Evolutionary conservation across 164 flowering plant species (phyloP).

Genomic region (Vitis rotundifolia): DNA sequence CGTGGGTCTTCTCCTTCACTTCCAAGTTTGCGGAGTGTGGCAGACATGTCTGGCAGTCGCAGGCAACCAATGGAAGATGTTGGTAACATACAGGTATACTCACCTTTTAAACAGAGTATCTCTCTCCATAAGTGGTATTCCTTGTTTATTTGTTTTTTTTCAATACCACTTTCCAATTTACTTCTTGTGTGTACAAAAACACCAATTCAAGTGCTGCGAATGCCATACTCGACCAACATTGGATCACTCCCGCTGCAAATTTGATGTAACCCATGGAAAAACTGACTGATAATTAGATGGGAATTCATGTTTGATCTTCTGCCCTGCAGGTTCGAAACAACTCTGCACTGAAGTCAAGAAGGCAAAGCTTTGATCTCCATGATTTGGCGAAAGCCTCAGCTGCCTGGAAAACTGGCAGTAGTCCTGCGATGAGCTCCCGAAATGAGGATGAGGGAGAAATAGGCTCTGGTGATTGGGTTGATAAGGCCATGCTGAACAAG

Average conservation of each 20-base stretch:
- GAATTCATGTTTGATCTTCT: not conserved
- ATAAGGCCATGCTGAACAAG: conserved; percentile 50
- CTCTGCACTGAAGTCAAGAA: conserved; percentile 22
- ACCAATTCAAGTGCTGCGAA: too few relatives aligned
- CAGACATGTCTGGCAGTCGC: conserved; percentile 27
- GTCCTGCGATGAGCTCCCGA: conserved; percentile 16
- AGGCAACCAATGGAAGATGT: conserved; percentile 53
- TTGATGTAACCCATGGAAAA: not conserved
- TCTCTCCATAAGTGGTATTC: too few relatives aligned
- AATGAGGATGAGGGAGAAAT: conserved; percentile 37
- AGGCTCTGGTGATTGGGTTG: conserved; percentile 45
- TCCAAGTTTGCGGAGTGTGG: conserved; percentile 33
- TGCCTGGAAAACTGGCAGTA: conserved; percentile 30
- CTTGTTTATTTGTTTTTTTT: too few relatives aligned
- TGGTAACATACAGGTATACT: conserved; percentile 50
- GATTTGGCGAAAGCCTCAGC: conserved; percentile 28
- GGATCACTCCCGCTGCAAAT: not conserved
- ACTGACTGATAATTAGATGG: not conserved
- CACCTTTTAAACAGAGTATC: too few relatives aligned
- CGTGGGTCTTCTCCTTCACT: conserved; percentile 39
- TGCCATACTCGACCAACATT: not conserved
- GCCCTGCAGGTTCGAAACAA: conserved; percentile 21
- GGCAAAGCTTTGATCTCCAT: conserved; percentile 42
- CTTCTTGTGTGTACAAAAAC: too few relatives aligned
- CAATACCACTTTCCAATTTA: too few relatives aligned